These are phyloP conservation scores for Protostelium mycophagum DNA, from an alignment of 78 protist genomes.

Conservation along the genomic window DNA sequence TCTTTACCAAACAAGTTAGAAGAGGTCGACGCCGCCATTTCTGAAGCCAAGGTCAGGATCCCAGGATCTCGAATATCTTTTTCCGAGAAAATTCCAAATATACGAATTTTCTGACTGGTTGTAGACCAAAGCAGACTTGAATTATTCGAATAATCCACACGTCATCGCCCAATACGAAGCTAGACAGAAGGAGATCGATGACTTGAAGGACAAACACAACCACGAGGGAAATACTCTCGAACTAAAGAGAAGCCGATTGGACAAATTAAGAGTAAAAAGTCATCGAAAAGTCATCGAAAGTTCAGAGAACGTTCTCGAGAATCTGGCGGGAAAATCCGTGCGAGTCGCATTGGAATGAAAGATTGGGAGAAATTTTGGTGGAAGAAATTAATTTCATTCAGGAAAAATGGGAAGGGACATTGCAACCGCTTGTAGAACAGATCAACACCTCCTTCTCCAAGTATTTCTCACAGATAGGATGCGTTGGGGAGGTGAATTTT, in stretches of 20 bases:
- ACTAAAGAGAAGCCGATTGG: not conserved
- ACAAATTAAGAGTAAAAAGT: not conserved
- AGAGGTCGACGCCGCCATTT: not conserved
- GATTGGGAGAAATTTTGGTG: not conserved
- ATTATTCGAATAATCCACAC: constrained; percentile 25
- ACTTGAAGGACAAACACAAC: not conserved
- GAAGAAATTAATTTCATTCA: not conserved
- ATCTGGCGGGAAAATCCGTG: no score
- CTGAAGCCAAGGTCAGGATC: not conserved
- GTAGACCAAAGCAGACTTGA: constrained; percentile 9
- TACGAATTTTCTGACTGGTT: no score
- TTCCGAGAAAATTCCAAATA: no score
- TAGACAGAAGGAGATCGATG: constrained; percentile 40
- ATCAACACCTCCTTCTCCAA: constrained; percentile 35
- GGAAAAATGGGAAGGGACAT: not conserved
- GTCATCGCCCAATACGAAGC: constrained; percentile 56
- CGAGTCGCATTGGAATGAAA: no score
- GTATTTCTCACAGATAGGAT: constrained; percentile 44
- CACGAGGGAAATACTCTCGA: not conserved
- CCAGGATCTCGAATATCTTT: no score
- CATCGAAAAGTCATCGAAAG: no score
- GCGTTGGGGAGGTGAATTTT: constrained; percentile 65
- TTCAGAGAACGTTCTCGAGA: no score
- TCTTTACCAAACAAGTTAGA: not conserved
- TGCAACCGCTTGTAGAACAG: not conserved